These are phyloP conservation scores for Rhodotorula glutinis DNA, from an alignment of 1,284 basidiomycete genomes.

Conservation along the genomic window DNA sequence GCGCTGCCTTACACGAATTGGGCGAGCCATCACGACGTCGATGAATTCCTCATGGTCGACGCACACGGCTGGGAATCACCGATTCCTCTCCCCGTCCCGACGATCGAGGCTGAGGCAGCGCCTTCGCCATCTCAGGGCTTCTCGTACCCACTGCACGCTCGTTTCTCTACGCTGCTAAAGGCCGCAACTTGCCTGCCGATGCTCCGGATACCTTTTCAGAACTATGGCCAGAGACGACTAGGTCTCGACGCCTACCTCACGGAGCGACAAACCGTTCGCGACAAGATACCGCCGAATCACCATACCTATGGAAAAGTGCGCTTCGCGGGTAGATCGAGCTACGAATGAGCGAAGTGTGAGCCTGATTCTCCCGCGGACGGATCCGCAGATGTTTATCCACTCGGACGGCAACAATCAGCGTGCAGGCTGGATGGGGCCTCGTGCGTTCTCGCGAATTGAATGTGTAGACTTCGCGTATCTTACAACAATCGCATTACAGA, in stretches of 20 bases:
- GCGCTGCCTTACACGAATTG: conserved; percentile 20
- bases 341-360: too few species aligned
- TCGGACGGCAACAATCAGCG: not conserved
- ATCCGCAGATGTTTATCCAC: conserved; percentile 25
- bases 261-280: conserved; percentile 13
- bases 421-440: conserved; percentile 29
- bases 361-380: fast-evolving
- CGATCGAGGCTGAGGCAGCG: not conserved
- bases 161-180: too few species aligned
- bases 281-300: not conserved
- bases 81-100: not conserved
- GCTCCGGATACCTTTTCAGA: too few species aligned
- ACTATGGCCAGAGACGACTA: too few species aligned
- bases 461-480: not conserved
- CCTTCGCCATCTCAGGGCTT: too few species aligned
- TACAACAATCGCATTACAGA: conserved; percentile 4
- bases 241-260: not conserved
- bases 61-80: conserved; percentile 20
- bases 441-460: conserved; percentile 5
- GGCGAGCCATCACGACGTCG: conserved; percentile 36
- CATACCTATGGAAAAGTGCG: conserved; percentile 35
- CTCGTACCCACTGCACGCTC: too few species aligned
- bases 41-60: conserved; percentile 37
- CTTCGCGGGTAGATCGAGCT: too few species aligned
- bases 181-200: too few species aligned